Evolutionary conservation across 2,329 filamentous ascomycete genomes (phyloP), one percentile per base, ranked within the genome.

Genomic region (Drechslerella stenobrocha): DNA sequence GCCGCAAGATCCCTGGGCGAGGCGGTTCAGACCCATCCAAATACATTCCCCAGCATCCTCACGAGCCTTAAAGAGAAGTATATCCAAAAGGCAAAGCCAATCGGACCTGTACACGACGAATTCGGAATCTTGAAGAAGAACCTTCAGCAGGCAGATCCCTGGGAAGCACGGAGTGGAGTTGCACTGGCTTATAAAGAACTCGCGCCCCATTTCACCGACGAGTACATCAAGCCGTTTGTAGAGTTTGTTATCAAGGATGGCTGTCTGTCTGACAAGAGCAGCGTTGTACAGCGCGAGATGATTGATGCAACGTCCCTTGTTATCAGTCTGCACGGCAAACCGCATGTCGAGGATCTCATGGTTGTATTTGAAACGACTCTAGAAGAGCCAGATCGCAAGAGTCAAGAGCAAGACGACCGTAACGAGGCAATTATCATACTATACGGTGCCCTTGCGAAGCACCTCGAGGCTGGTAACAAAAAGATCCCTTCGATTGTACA

Each of bases 371-470:
- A 98, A 76, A 82, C 82, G 22, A 90, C 89, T 0, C 80, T 98
- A n/a, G 90, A 92, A 74, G 86, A 85, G 1, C 88, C 90, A 1
- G 89, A 93, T 75, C 89, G 87, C 75, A 87, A 85, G 60, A 90
- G 87, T 0, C 85, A 91, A 71, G 84, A 87, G 55, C 86, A 89
- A 15, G 95, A 98, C 76, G 84, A 90, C 65, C 88, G 97, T 70
- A 96, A 96, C 72, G 93, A 98, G 77, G 93, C 95, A 15, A 91
- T 98, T 52, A 91, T 98, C 72, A 93, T 98, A 73, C 87, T 98
- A 76, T 98, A 98, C 73, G 93, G 93, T 75, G 92, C 95, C 52
- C 79, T 98, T 34, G 93, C 91, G 42, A 85, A 89, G 52, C 93
- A 98, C 79, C 79, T 98, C 64, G 84, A 88, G 71, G 78, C 85